A percentile compares a stretch with the other conserved stretches of the same genome.
These are phyloP conservation scores for Tuber calosporum DNA, from an alignment of 495 filamentous ascomycete genomes.

Conservation along the genomic window DNA sequence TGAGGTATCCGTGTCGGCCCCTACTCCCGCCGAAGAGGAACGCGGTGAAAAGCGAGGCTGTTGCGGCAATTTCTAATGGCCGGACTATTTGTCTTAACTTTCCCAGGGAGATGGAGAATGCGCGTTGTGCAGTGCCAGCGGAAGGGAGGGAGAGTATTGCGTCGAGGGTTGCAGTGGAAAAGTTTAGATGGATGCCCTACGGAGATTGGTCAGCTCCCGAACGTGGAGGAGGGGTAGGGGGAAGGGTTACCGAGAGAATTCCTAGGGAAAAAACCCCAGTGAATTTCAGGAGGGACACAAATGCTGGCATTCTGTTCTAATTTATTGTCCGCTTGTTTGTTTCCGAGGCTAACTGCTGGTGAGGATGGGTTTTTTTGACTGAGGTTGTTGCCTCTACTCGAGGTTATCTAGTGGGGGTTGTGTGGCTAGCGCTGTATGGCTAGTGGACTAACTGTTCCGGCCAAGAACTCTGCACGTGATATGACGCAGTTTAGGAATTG, in stretches of 20 bases:
- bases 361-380: neutral
- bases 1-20: slow-evolving; percentile 59
- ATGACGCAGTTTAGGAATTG: neutral
- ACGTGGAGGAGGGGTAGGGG: slow-evolving; percentile 7
- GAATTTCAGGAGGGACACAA: slow-evolving; percentile 51
- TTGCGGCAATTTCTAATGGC: slow-evolving; percentile 49
- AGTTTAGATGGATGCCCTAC: slow-evolving; percentile 39
- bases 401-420: neutral
- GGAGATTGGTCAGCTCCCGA: slow-evolving; percentile 5
- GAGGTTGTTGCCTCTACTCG: neutral
- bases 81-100: slow-evolving; percentile 50
- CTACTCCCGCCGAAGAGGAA: slow-evolving; percentile 55
- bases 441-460: neutral
- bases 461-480: neutral
- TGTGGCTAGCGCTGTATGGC: neutral
- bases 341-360: neutral
- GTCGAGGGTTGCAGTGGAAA: slow-evolving; percentile 38
- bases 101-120: slow-evolving; percentile 50
- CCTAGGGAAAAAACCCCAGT: slow-evolving; percentile 63
- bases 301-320: slow-evolving; percentile 19
- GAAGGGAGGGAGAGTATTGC: slow-evolving; percentile 36
- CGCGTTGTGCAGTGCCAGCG: slow-evolving; percentile 46
- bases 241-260: slow-evolving; percentile 56
- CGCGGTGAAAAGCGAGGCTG: slow-evolving; percentile 52
- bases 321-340: neutral